Conservation (phyloP, 2,329 filamentous ascomycete species). For the Xylaria sp. region DNA sequence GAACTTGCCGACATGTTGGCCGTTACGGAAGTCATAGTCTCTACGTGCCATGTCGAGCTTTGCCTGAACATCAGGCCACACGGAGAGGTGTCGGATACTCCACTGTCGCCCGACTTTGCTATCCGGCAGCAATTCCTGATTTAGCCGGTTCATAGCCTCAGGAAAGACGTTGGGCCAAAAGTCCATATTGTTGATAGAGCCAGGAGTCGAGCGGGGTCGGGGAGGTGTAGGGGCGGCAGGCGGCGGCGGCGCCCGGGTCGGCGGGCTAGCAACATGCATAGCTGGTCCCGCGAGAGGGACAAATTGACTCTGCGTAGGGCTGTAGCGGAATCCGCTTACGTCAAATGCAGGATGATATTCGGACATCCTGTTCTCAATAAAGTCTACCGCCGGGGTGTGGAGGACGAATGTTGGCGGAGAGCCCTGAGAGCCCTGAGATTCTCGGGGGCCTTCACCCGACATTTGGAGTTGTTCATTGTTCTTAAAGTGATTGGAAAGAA, state of each 20-base stretch:
- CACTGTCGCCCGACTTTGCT: background rate
- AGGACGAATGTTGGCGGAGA: background rate
- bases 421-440: background rate
- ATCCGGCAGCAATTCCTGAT: background rate
- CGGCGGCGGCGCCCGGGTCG: background rate
- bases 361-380: constrained; percentile 19
- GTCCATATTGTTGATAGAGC: constrained; percentile 17
- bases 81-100: constrained; percentile 10
- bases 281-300: background rate
- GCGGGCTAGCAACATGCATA: background rate
- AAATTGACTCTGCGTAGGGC: constrained; percentile 19
- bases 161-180: constrained; percentile 27
- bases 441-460: background rate
- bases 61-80: constrained; percentile 18
- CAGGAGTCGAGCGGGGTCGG: constrained; percentile 9
- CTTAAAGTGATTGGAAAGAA: background rate
- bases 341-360: constrained; percentile 23
- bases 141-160: constrained; percentile 11
- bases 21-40: constrained; percentile 19
- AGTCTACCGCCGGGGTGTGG: constrained; percentile 24
- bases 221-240: background rate
- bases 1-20: constrained; percentile 13
- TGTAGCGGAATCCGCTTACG: constrained; percentile 17
- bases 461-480: background rate
- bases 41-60: constrained; percentile 21